A percentile compares a stretch with the other conserved stretches of the same genome.
These are phyloP conservation scores for Chlorella sorokiniana DNA, from an alignment of 139 green algal genomes.

Conservation along the genomic window DNA sequence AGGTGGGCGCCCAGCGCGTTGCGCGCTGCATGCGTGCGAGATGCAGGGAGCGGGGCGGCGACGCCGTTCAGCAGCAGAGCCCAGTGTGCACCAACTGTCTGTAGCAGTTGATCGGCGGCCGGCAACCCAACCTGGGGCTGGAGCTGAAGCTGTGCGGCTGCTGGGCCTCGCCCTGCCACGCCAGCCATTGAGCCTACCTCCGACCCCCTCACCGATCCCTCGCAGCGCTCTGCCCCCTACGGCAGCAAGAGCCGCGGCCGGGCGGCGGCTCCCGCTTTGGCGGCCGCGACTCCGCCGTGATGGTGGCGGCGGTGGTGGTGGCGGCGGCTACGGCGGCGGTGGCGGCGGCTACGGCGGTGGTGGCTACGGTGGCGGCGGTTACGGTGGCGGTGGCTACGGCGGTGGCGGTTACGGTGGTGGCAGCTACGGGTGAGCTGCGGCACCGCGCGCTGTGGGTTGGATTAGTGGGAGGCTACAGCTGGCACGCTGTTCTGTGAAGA, in stretches of 20 bases:
- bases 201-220: background rate
- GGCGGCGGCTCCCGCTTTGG: conserved; percentile 77
- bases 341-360: conserved; percentile 44
- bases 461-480: no score
- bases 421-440: conserved; percentile 24
- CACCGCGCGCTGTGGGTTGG: no score
- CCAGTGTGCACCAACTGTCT: no score
- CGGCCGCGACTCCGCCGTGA: conserved; percentile 89
- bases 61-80: no score
- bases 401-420: conserved; percentile 42
- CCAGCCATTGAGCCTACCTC: background rate
- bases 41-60: background rate
- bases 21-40: background rate
- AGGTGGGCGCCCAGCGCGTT: conserved; percentile 49
- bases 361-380: conserved; percentile 34
- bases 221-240: conserved; percentile 45
- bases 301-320: conserved; percentile 61
- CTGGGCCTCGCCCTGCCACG: background rate
- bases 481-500: no score
- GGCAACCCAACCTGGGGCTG: background rate
- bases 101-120: no score
- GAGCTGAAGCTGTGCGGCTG: background rate
- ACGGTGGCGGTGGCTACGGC: conserved; percentile 36
- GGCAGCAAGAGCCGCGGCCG: conserved; percentile 55
- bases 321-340: conserved; percentile 52